These are phyloP conservation scores for Endothia cerciana DNA, from an alignment of 2,329 filamentous ascomycete genomes.

Conservation along the genomic window DNA sequence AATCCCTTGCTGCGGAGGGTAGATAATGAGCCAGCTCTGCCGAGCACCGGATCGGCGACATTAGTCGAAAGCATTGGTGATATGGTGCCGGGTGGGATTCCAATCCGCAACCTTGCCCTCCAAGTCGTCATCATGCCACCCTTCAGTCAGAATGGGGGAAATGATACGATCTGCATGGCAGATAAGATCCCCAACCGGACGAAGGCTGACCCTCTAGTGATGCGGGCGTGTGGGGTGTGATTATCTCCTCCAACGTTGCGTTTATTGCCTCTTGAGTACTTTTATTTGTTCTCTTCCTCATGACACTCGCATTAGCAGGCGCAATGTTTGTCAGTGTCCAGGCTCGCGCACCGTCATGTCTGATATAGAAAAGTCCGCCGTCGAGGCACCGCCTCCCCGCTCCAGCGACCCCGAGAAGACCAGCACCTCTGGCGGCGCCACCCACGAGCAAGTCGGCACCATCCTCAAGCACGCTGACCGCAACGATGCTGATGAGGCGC, in stretches of 20 bases:
- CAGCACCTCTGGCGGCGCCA: background rate
- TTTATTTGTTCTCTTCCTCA: background rate
- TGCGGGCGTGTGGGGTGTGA: background rate
- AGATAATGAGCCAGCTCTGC: constrained; percentile 1
- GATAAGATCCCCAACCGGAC: background rate
- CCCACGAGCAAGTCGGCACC: constrained; percentile 18
- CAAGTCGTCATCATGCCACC: constrained; percentile 1
- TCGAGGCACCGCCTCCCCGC: background rate
- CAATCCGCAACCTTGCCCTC: background rate
- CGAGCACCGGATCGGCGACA: background rate
- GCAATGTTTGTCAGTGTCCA: background rate
- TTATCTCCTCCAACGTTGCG: background rate
- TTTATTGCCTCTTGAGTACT: background rate
- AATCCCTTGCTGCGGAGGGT: background rate
- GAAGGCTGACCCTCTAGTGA: too few relatives aligned
- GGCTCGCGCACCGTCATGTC: constrained; percentile 19
- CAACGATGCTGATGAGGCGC: constrained; percentile 48
- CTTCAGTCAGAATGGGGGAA: background rate
- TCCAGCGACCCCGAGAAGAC: constrained; percentile 26
- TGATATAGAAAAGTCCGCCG: constrained; percentile 27
- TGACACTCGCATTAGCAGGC: background rate
- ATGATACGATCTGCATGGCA: constrained; percentile 6
- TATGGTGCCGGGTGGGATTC: background rate
- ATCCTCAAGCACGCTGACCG: constrained; percentile 41
- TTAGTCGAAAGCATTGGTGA: background rate